These are phyloP conservation scores for Blastobotrys arbuscula DNA, from an alignment of 1,139 yeast genomes.

Conservation along the genomic window DNA sequence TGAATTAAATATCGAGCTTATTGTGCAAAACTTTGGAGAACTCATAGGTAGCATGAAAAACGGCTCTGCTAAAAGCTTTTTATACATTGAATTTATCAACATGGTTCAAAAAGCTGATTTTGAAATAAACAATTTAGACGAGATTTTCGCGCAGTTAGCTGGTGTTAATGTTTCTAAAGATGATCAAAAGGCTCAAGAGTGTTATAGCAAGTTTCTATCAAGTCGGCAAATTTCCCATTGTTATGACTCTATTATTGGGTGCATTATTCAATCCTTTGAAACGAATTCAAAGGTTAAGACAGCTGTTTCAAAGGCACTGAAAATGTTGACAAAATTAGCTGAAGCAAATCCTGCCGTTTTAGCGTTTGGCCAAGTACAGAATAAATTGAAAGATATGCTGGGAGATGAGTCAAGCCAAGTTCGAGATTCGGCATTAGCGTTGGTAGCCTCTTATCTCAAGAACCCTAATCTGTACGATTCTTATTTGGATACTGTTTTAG, in stretches of 20 bases:
- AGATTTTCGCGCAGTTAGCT: background rate
- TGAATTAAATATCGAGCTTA: background rate
- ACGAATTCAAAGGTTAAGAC: constrained; percentile 8
- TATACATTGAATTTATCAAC: background rate
- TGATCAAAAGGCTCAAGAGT: background rate
- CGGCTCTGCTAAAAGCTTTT: background rate
- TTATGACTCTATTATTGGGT: constrained; percentile 10
- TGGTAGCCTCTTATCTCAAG: constrained; percentile 6
- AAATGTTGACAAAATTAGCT: constrained; percentile 11
- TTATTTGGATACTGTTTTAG: constrained; percentile 11
- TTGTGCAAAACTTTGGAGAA: background rate
- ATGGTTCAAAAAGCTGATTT: background rate
- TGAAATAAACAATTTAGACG: background rate
- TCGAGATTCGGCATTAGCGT: constrained; percentile 10
- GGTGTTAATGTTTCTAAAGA: background rate
- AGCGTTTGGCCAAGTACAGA: constrained; percentile 11
- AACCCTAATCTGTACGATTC: constrained; percentile 4
- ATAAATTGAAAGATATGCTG: constrained; percentile 6
- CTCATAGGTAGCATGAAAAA: background rate
- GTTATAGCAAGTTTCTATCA: constrained; percentile 1
- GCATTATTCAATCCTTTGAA: constrained; percentile 8
- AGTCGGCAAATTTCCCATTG: constrained; percentile 8
- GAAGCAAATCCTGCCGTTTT: constrained; percentile 10
- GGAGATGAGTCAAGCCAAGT: constrained; percentile 12
- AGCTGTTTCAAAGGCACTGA: constrained; percentile 11